Base-by-base conservation (phyloP, 345 rosid genomes). In the Gossypium ekmanianum region DNA sequence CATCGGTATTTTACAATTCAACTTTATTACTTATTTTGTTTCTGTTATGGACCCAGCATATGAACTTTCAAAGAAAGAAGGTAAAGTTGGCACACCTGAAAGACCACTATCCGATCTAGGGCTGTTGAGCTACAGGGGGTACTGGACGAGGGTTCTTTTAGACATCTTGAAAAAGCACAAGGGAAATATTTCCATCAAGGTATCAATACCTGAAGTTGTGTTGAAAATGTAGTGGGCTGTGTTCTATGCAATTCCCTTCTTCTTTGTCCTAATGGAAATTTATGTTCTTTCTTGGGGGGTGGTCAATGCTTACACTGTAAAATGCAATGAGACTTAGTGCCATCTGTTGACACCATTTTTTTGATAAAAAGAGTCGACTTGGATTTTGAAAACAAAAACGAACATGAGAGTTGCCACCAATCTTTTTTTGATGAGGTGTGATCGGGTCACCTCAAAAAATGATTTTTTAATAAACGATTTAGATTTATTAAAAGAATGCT, bases 121-220 rank as follows among this genome's bases (percentile, higher is more conserved):
- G 52, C 76, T 90, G 78, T 78, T 93, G 83, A 95, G 98, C 85
- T 95, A 95, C 85, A 88, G 92, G 85, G 99, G 98, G 55, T 95
- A 95, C 79, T 95, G 99, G 98, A 95, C 98, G 39, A 83, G 99
- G 59, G 91, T 95, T 78, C 89, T 95, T 43, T 79, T 93, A 75
- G 99, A 95, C 85, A 95, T 95, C 74, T 84, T 95, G 89, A 95
- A 95, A 78, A 95, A 87, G 85, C 99, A 95, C 85, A 95, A 95
- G 83, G 99, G 94, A 59, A 93, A 93, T 84, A 95, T 95, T 63
- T 95, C 99, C 65, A 95, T 95, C 81, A 93, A 95, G 97, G 99
- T 90, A 86, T 59, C 61, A 8, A 11, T 51, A 10, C 48, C 68
- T 24, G 26, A 11, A 47, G 52, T 71, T 75, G 26, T 67, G 12